A percentile compares a stretch with the other conserved stretches of the same genome.
phyloP scores from a whole-genome alignment of 2,329 filamentous ascomycete species.

The Fusarium nygamai region DNA sequence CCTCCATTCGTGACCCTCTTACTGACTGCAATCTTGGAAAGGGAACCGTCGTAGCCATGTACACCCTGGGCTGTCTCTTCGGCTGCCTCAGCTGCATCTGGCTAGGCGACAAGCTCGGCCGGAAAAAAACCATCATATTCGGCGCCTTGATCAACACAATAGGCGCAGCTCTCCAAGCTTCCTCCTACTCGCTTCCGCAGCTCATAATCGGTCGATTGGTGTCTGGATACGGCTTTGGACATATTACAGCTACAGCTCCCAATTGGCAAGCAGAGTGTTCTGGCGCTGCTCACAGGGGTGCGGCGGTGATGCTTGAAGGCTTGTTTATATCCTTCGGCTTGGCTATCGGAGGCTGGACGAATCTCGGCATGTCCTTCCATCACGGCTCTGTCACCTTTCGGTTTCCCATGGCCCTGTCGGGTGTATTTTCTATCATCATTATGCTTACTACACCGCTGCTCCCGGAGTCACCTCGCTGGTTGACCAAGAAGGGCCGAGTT shows the following conservation, averaged over 20 bases:
- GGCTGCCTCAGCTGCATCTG: constrained; percentile 3
- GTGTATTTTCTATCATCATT: not conserved
- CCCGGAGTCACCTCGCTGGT: not conserved
- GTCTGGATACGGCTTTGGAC: not conserved
- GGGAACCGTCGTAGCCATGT: not conserved
- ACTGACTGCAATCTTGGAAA: rapidly evolving
- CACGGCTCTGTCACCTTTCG: not conserved
- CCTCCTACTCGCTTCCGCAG: not conserved
- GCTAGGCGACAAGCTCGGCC: not conserved
- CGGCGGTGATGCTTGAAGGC: constrained; percentile 1
- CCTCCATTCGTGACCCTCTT: rapidly evolving
- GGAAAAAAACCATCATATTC: not conserved
- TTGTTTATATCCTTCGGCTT: not conserved
- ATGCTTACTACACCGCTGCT: constrained; percentile 2
- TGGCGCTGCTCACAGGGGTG: not conserved
- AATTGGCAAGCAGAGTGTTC: constrained; percentile 9
- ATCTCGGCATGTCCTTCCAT: not conserved
- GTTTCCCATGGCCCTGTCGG: not conserved
- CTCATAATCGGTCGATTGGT: not conserved
- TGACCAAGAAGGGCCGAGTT: not conserved
- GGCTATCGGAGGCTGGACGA: not conserved
- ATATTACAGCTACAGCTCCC: not conserved
- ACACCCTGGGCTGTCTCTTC: not conserved
- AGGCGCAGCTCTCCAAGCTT: not conserved
- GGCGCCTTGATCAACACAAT: not conserved